A percentile compares a stretch with the other conserved stretches of the same genome.
Evolutionary conservation across 768 basidiomycete genomes (phyloP).

Genomic region (Dendrothele bispora): DNA sequence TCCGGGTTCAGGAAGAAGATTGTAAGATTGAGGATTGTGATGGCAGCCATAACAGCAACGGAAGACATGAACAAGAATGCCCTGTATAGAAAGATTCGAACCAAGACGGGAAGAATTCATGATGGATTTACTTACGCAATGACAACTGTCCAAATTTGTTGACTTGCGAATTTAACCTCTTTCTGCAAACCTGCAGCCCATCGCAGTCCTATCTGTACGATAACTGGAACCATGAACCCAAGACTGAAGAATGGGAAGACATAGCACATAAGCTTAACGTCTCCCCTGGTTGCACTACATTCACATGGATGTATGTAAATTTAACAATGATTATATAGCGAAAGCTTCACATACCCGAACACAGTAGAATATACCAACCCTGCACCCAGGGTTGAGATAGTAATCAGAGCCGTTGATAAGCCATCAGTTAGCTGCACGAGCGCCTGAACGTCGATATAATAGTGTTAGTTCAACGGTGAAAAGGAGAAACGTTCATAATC

Average conservation of each 20-base stretch:
- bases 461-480: not conserved
- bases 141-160: slow-evolving; percentile 21
- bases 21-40: slow-evolving; percentile 20
- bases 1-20: slow-evolving; percentile 17
- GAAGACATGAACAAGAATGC: slow-evolving; percentile 14
- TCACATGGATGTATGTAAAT: too few species aligned
- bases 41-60: slow-evolving; percentile 15
- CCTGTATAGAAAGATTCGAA: slow-evolving; percentile 2
- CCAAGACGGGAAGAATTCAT: too few species aligned
- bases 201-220: slow-evolving; percentile 15
- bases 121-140: slow-evolving; percentile 9
- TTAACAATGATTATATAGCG: too few species aligned
- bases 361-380: slow-evolving; percentile 25
- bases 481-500: not conserved
- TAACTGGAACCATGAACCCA: slow-evolving; percentile 24
- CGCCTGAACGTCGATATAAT: slow-evolving; percentile 8
- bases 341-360: slow-evolving; percentile 26
- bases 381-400: slow-evolving; percentile 20
- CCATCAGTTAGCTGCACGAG: slow-evolving; percentile 7
- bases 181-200: slow-evolving; percentile 19
- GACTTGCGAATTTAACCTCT: slow-evolving; percentile 21
- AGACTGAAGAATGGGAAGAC: slow-evolving; percentile 25
- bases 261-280: slow-evolving; percentile 24
- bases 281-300: slow-evolving; percentile 16
- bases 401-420: slow-evolving; percentile 13